Evolutionary conservation across 495 filamentous ascomycete species (phyloP), one percentile per base, ranked within the genome.

Genomic region (Trichoderma gamsii): DNA sequence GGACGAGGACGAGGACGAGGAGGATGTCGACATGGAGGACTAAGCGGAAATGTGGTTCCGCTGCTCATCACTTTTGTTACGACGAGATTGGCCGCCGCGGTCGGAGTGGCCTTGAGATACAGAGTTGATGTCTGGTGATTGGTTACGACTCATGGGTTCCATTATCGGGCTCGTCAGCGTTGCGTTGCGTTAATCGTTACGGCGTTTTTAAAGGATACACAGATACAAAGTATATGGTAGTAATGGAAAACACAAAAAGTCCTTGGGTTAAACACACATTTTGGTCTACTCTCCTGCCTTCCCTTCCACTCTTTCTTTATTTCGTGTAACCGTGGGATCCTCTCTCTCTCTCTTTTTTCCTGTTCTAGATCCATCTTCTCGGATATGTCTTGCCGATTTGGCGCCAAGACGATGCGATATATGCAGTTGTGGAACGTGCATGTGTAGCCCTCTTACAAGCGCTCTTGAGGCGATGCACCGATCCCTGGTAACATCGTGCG

Each of bases 11-110:
- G 80, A 83, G 70, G 79, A 80, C 66, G 80, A 81, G 65, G 74
- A 74, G 63, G 82, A 79, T 52, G 89, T 89, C 85, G 84, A 88
- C 49, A 72, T 75, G 63, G 73, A 76, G 44, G 72, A 64, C 32
- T 61, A 25, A 61, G 56, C 13, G 56, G 56, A 25, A 76, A 80
- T 70, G 80, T 61, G 56, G 56, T 38, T 38, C 35, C 56, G 23
- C 12, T 23, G 56, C 27, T 61, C 56, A 61, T 61, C 2, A 32
- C 23, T 61, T 61, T 32, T 61, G 25, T 16, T 13, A 61, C 56
- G 56, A 61, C 56, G 56, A 32, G 56, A 29, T 16, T 61, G 27
- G 56, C 56, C 56, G 56, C 56, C 56, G 23, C 21, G 4, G 13
- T 61, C 16, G 56, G 56, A 12, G 12, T 61, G 56, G 56, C 56